Evolutionary conservation across 2,329 filamentous ascomycete genomes (phyloP).

Genomic region (Trichothecium sympodiale): DNA sequence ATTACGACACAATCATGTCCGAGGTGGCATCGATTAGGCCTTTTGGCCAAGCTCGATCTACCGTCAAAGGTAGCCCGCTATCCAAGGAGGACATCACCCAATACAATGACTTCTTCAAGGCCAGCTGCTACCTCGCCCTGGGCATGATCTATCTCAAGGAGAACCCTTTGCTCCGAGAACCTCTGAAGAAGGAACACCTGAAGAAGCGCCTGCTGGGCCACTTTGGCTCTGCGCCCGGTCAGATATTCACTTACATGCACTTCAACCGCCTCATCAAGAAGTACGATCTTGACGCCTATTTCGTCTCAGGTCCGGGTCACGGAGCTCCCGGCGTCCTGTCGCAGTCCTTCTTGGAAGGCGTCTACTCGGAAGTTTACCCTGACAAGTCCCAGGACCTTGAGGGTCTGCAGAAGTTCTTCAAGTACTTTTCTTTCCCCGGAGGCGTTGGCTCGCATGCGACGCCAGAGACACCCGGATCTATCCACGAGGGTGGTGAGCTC

Average conservation of each 20-base stretch:
- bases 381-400: slow-evolving; percentile 58
- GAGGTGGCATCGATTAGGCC: slow-evolving; percentile 47
- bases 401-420: slow-evolving; percentile 68
- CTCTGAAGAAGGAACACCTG: slow-evolving; percentile 57
- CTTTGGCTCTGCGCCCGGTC: slow-evolving; percentile 71
- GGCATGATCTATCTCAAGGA: slow-evolving; percentile 72
- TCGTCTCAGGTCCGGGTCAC: slow-evolving; percentile 67
- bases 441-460: slow-evolving; percentile 70
- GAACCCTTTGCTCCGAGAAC: slow-evolving; percentile 62
- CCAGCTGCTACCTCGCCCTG: slow-evolving; percentile 14
- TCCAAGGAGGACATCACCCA: slow-evolving; percentile 22
- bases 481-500: slow-evolving; percentile 72
- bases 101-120: slow-evolving; percentile 6
- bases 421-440: slow-evolving; percentile 72
- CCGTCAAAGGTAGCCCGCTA: slow-evolving; percentile 50
- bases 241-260: slow-evolving; percentile 73
- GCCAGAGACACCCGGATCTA: slow-evolving; percentile 64
- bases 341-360: slow-evolving; percentile 67
- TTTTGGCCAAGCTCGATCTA: slow-evolving; percentile 55
- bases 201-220: slow-evolving; percentile 67
- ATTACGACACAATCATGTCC: no score
- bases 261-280: slow-evolving; percentile 77
- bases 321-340: slow-evolving; percentile 67
- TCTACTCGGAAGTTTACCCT: slow-evolving; percentile 68
- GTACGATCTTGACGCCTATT: slow-evolving; percentile 61